Base-by-base conservation (phyloP, 192 early-diverging fungal genomes). In the Dispira simplex region DNA sequence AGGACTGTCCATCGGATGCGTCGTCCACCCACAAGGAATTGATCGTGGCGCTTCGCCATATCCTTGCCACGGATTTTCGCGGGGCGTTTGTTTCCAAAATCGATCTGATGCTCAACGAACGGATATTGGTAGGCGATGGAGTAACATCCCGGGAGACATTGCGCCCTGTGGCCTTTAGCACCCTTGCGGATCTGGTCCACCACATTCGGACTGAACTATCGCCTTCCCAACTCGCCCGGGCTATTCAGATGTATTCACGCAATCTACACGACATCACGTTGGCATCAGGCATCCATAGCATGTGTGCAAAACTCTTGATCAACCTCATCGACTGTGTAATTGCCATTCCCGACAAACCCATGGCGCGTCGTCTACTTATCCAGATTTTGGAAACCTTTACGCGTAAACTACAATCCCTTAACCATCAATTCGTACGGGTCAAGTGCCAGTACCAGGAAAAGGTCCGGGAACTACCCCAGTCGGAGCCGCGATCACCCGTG, bases 111-210 rank as follows among this genome's bases (percentile, higher is more conserved):
- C 69, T 99, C 57, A 88, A 95, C 70, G 95, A 96, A 71, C 86
- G 95, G 67, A 89, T 99, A 1, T 70, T 99, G 32, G 83, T 95
- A 25, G 95, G 95, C 32, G 81, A 86, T 2, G 95, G 95, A 8
- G 88, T 98, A 9, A 97, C 97, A 9, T 87, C 85, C 28, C 85
- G 86, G 58, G 93, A 98, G 68, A 94, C 92, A 1, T 65, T 99
- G 63, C 77, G 89, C 81, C 90, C 93, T 4, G 74, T 95, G 55
- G 93, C 92, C 0, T 92, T 96, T 70, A 92, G 89, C 67, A 90
- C 97, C 75, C 79, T 99, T 11, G 91, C 93, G 0, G 97, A 99
- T 71, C 73, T 99, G 55, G 87, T 99, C 62, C 94, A 97, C 69
- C 89, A 95, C 75, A 88, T 98, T 48, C 87, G 97, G 21, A 75